Evolutionary conservation across 2,329 filamentous ascomycete genomes (phyloP).

Genomic region (Fusarium heterosporum): DNA sequence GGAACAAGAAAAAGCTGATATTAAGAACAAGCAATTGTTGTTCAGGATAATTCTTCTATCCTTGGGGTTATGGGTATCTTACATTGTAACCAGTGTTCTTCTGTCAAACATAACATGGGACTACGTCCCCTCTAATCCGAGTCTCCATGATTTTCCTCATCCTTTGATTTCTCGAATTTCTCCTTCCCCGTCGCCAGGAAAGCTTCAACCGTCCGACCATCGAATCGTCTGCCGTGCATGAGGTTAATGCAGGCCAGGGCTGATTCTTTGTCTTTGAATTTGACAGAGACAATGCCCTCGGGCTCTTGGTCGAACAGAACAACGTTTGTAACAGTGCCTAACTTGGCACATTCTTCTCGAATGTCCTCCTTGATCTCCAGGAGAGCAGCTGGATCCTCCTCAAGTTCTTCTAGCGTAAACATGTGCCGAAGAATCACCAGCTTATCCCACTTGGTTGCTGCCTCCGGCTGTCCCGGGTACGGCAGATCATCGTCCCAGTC

Average conservation of each 20-base stretch:
- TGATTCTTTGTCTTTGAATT: constrained; percentile 77
- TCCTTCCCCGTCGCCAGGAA: constrained; percentile 77
- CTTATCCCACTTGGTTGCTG: constrained; percentile 73
- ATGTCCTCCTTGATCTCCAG: constrained; percentile 96
- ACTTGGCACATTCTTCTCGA: constrained; percentile 86
- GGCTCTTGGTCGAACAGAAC: constrained; percentile 88
- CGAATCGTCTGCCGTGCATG: constrained; percentile 86
- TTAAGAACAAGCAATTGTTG: constrained; percentile 1
- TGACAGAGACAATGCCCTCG: constrained; percentile 86
- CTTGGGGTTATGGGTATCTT: constrained; percentile 45
- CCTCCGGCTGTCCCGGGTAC: constrained; percentile 58
- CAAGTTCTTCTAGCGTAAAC: constrained; percentile 88
- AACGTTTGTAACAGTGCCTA: constrained; percentile 90
- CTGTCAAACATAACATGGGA: constrained; percentile 9
- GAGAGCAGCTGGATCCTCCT: constrained; percentile 84
- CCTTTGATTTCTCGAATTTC: constrained; percentile 76
- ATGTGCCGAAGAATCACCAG: constrained; percentile 90
- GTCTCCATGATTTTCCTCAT: constrained; percentile 61
- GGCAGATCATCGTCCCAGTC: constrained; percentile 96
- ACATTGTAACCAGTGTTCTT: constrained; percentile 36
- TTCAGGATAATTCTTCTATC: constrained; percentile 15
- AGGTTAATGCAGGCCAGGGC: constrained; percentile 78
- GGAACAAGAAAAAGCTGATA: not conserved
- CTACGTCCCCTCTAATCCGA: constrained; percentile 45
- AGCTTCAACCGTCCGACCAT: constrained; percentile 76